Evolutionary conservation across 2,329 filamentous ascomycete species (phyloP).

Genomic region (Xylaria sp.): DNA sequence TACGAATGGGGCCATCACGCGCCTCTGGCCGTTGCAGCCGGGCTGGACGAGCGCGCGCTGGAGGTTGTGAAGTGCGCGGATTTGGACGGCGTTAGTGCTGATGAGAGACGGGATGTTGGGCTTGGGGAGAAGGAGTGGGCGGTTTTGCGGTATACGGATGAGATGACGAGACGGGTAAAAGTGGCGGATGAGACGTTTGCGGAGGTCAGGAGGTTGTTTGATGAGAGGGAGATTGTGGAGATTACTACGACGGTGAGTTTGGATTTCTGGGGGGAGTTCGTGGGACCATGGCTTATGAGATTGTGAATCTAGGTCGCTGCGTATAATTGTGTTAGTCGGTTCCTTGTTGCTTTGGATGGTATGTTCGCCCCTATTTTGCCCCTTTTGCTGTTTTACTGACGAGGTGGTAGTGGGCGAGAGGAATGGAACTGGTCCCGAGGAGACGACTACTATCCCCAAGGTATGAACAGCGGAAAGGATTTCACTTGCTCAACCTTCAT

Average conservation of each 20-base stretch:
- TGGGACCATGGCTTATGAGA: too few species aligned
- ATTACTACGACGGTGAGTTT: conserved; percentile 64
- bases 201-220: conserved; percentile 55
- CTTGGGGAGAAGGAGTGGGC: conserved; percentile 60
- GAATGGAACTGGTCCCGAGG: conserved; percentile 48
- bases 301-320: conserved; percentile 48
- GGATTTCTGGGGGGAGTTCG: not conserved
- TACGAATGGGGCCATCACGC: conserved; percentile 82
- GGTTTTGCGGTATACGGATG: conserved; percentile 69
- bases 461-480: not conserved
- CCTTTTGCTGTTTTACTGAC: conserved; percentile 24
- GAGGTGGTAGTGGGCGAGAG: conserved; percentile 48
- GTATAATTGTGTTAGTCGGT: conserved; percentile 82
- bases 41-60: conserved; percentile 47
- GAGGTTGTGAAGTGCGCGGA: conserved; percentile 36
- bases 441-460: conserved; percentile 29
- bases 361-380: conserved; percentile 29
- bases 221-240: conserved; percentile 71
- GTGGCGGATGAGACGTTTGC: conserved; percentile 66
- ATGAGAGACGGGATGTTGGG: conserved; percentile 26
- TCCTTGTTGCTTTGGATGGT: conserved; percentile 77
- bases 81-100: conserved; percentile 20
- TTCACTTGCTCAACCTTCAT: too few species aligned
- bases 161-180: conserved; percentile 71
- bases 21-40: conserved; percentile 57